phyloP scores from a whole-genome alignment of 2,329 filamentous ascomycete species.

The Cercospora sp. region DNA sequence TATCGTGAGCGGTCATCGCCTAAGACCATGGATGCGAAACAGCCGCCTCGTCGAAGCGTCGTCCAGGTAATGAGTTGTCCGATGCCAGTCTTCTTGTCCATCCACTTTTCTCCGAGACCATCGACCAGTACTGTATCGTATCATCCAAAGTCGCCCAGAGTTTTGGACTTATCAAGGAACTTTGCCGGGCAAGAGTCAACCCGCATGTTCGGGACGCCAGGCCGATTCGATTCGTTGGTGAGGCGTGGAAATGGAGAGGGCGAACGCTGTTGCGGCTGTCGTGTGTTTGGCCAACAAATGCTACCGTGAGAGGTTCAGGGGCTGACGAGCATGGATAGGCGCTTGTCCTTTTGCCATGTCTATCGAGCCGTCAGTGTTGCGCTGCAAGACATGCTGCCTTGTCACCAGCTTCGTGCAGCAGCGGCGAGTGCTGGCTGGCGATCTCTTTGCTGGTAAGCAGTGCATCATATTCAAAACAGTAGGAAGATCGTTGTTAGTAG shows the following conservation, averaged over 20 bases:
- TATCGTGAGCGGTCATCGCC: background rate
- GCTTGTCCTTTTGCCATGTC: background rate
- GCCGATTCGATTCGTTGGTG: background rate
- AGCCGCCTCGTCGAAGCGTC: background rate
- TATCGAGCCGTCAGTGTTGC: background rate
- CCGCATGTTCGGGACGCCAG: background rate
- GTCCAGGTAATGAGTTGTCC: background rate
- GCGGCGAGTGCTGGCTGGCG: background rate
- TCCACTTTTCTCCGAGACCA: background rate
- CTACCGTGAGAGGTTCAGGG: background rate
- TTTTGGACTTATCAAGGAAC: background rate
- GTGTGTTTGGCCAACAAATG: background rate
- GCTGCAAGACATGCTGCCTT: background rate
- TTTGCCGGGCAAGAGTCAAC: background rate
- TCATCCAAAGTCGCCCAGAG: background rate
- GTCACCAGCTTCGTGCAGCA: background rate
- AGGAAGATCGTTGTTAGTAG: background rate
- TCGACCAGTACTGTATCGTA: background rate
- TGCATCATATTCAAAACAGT: background rate
- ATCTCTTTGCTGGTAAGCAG: background rate
- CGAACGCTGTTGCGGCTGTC: background rate
- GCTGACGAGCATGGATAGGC: background rate
- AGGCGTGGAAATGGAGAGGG: background rate
- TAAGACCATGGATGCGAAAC: background rate
- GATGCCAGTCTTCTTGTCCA: background rate